Percentiles rank a stretch among this genome's conserved stretches.
Conservation (phyloP, 441 rosid genomes). For the Populus hybrid region DNA sequence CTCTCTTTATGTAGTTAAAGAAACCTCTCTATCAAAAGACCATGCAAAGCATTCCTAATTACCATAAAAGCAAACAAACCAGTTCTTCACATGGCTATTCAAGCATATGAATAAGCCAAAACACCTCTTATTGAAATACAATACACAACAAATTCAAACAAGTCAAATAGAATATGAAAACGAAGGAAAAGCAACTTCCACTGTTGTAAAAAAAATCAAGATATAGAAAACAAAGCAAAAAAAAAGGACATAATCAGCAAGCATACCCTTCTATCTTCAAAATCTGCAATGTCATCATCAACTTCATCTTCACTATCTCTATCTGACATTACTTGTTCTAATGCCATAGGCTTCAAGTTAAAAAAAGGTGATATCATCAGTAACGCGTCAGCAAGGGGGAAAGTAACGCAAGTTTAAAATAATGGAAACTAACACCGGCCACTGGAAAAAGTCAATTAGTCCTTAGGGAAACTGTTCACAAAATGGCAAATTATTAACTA, state of each 20-base stretch:
- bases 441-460: background rate
- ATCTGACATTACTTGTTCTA: conserved; percentile 81
- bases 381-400: background rate
- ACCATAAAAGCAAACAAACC: background rate
- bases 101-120: background rate
- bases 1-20: background rate
- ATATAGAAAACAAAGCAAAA: background rate
- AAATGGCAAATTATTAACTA: background rate
- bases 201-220: background rate
- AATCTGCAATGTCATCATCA: conserved; percentile 93
- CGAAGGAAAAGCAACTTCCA: background rate
- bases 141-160: background rate
- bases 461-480: conserved; percentile 4
- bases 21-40: background rate
- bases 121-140: background rate
- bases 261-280: conserved; percentile 90
- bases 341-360: conserved; percentile 68
- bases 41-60: background rate
- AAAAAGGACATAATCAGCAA: conserved; percentile 10
- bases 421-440: background rate
- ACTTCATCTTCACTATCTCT: conserved; percentile 95
- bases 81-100: background rate
- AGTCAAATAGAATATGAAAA: conserved; percentile 1
- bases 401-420: background rate
- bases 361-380: conserved; percentile 4